Base-by-base conservation (phyloP, 768 basidiomycete species). In the Hebeloma cylindrosporum region DNA sequence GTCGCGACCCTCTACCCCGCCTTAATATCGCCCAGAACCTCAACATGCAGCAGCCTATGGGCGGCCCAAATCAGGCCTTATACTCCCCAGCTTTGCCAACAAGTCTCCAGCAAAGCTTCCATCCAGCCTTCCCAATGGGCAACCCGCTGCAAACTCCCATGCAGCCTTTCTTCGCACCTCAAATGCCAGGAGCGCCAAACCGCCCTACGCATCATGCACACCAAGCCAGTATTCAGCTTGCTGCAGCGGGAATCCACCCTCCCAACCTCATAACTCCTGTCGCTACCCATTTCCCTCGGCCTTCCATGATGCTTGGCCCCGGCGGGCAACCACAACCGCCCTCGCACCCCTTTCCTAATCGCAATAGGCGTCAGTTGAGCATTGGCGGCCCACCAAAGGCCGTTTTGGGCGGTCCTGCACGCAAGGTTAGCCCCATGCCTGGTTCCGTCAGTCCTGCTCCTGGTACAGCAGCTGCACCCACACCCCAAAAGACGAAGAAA, bases 361-460 rank as follows among this genome's bases (percentile, higher is more conserved):
- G 85, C 43, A 85, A 73, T 58, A 74, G 84, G 61, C 74, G 87
- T 31, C 78, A 86, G 45, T 76, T 85, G 32, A 88, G 83, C 60
- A 79, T 86, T 30, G 90, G 90, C 9, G 90, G 90, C 5, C 90
- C 90, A n/a, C 90, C 90, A 7, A 93, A 92, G 62, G 90, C 90
- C 1, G 76, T 81, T 0, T 67, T 93, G 2, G 90, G 90, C 13
- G 90, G 90, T 0, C 88, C 85, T 9, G 78, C 80, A 33, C 78
- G 85, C 33, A 92, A 87, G 66, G 73, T 82, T 39, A 86, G 82
- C 61, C 87, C 88, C 8, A 65, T 85, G 47, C 80, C 83, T 4
- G 53, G 56, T 11, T 64, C 65, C n/a, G 59, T 60, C 10, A 61
- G 63, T 26, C 51, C 58, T 25, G 55, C 56, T 18, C 52, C 48